Percentiles rank a stretch among this genome's conserved stretches.
Conservation (phyloP, 1,139 yeast genomes). For the Protomyces pachydermus region DNA sequence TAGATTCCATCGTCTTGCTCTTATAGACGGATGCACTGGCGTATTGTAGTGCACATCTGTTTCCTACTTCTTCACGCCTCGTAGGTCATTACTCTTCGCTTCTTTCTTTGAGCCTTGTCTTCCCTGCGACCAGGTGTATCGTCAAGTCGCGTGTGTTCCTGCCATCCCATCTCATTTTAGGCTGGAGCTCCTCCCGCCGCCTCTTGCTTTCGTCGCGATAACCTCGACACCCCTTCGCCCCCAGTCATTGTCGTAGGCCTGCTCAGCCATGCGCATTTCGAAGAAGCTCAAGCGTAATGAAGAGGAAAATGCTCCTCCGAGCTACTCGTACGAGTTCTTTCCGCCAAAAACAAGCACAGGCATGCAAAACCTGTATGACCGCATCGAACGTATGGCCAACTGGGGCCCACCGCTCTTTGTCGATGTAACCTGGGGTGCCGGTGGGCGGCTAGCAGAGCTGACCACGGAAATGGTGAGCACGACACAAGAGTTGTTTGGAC, state of each 20-base stretch:
- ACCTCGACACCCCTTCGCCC: too few species aligned
- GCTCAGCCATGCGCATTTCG: constrained; percentile 41
- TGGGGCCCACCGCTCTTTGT: constrained; percentile 76
- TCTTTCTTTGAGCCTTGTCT: too few species aligned
- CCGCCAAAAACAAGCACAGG: constrained; percentile 96
- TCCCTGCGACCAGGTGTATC: too few species aligned
- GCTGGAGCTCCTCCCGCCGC: neutral
- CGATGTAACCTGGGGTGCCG: constrained; percentile 98
- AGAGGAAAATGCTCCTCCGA: constrained; percentile 32
- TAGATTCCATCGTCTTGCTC: too few species aligned
- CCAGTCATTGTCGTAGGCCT: neutral
- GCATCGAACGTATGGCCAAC: constrained; percentile 97
- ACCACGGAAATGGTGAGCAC: constrained; percentile 90
- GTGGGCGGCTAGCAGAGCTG: constrained; percentile 69
- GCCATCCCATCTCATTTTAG: neutral
- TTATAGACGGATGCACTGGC: too few species aligned
- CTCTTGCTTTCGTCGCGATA: neutral
- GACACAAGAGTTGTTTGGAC: constrained; percentile 84
- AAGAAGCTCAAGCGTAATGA: constrained; percentile 41
- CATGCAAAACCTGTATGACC: constrained; percentile 87
- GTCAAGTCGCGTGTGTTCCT: too few species aligned
- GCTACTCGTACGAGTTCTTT: constrained; percentile 88
- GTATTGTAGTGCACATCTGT: too few species aligned
- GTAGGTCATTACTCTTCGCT: too few species aligned
- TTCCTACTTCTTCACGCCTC: too few species aligned